phyloP scores from a whole-genome alignment of 2,329 filamentous ascomycete species.

The Periglandula ipomoeae region DNA sequence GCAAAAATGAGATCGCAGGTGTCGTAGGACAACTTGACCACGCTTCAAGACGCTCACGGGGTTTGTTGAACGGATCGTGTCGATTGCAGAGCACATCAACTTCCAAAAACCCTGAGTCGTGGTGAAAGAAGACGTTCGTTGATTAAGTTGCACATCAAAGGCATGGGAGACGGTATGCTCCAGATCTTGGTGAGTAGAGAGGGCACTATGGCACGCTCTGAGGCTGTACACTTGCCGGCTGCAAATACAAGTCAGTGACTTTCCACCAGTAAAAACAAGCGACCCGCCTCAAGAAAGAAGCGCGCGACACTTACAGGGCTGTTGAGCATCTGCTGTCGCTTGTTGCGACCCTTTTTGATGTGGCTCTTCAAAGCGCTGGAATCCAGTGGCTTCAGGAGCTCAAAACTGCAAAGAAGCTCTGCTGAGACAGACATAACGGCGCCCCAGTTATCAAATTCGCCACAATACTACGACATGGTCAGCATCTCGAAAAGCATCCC shows the following conservation, averaged over 20 bases:
- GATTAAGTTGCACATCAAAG: no score
- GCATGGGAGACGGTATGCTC: no score
- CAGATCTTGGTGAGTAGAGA: no score
- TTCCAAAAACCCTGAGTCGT: background rate
- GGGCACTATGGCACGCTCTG: conserved; percentile 30
- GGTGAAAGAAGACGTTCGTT: no score
- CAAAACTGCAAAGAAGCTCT: conserved; percentile 92
- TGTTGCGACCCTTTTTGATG: conserved; percentile 96
- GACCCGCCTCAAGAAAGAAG: no score
- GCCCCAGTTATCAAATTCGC: conserved; percentile 98
- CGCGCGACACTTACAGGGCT: conserved; percentile 65
- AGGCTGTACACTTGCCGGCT: conserved; percentile 47
- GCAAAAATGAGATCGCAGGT: background rate
- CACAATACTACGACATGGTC: conserved; percentile 63
- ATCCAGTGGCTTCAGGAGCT: conserved; percentile 90
- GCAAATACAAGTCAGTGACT: conserved; percentile 3
- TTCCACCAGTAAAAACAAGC: background rate
- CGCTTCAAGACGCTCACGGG: no score
- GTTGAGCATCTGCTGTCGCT: conserved; percentile 90
- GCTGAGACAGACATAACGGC: conserved; percentile 96
- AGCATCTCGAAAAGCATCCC: background rate
- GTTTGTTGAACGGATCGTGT: background rate
- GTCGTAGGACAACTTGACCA: no score
- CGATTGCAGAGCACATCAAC: background rate
- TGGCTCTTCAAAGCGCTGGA: conserved; percentile 95